A percentile compares a stretch with the other conserved stretches of the same genome.
Evolutionary conservation across 495 filamentous ascomycete genomes (phyloP).

Genomic region (Neurospora sublineolata): DNA sequence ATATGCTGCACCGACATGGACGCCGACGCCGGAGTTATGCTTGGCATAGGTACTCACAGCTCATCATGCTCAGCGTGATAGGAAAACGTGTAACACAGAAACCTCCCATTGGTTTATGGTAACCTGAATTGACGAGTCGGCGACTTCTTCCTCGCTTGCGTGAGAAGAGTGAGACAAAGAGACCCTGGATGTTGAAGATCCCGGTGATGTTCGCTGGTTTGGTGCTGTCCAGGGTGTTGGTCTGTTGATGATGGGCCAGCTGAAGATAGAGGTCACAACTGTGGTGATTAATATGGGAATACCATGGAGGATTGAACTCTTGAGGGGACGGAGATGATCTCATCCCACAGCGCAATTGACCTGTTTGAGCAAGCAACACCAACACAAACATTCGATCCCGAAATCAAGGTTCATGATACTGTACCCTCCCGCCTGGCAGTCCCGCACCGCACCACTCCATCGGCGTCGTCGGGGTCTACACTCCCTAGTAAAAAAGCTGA

Average conservation of each 20-base stretch:
- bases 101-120: not conserved
- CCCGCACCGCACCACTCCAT: not conserved
- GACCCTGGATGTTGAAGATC: not conserved
- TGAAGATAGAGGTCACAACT: not conserved
- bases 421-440: not conserved
- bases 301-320: not conserved
- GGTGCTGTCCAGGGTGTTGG: not conserved
- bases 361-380: not conserved
- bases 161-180: not conserved
- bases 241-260: not conserved
- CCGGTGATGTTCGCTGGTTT: not conserved
- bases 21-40: not conserved
- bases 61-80: not conserved
- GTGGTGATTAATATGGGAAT: not conserved
- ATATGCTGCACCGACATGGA: not conserved
- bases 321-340: not conserved
- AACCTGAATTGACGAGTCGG: not conserved
- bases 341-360: not conserved
- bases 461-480: not conserved
- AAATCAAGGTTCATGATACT: not conserved
- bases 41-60: not conserved
- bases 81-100: not conserved
- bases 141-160: not conserved
- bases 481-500: not conserved
- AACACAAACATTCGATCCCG: not conserved